phyloP scores from a whole-genome alignment of 345 rosid species.

The Citrus medica region DNA sequence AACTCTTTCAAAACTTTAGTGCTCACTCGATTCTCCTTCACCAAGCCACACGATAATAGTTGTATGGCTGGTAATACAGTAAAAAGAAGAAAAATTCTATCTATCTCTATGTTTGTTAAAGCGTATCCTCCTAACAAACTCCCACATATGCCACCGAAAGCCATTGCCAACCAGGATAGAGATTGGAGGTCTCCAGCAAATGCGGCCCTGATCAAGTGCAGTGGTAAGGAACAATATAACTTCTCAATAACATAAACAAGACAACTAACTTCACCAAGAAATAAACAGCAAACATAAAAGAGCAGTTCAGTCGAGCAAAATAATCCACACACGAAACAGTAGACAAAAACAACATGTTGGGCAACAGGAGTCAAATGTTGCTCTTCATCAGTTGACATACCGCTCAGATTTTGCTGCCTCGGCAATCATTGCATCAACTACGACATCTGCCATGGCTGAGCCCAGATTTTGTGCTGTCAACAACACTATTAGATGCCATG shows the following conservation, averaged over 20 bases:
- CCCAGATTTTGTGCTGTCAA: constrained; percentile 90
- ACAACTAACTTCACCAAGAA: neutral
- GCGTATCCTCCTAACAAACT: constrained; percentile 92
- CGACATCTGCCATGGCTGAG: constrained; percentile 97
- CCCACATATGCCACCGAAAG: constrained; percentile 89
- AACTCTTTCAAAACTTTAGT: constrained; percentile 28
- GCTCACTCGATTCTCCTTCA: constrained; percentile 48
- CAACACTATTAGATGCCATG: constrained; percentile 49
- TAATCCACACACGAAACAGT: neutral
- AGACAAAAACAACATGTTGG: neutral
- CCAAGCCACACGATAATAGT: constrained; percentile 70
- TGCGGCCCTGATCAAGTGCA: constrained; percentile 54
- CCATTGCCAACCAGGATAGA: constrained; percentile 87
- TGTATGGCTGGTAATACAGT: constrained; percentile 67
- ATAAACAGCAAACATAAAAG: neutral
- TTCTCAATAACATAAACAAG: neutral
- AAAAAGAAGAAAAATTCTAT: constrained; percentile 76
- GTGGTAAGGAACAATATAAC: constrained; percentile 1
- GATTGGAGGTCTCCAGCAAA: constrained; percentile 98
- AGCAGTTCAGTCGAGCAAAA: neutral
- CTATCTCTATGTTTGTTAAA: constrained; percentile 57
- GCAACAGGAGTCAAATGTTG: neutral
- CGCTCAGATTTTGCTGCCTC: constrained; percentile 80
- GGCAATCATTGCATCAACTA: constrained; percentile 95
- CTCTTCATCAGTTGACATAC: constrained; percentile 29